Base-by-base conservation (phyloP, 768 basidiomycete species). In the Collybiopsis luxurians region DNA sequence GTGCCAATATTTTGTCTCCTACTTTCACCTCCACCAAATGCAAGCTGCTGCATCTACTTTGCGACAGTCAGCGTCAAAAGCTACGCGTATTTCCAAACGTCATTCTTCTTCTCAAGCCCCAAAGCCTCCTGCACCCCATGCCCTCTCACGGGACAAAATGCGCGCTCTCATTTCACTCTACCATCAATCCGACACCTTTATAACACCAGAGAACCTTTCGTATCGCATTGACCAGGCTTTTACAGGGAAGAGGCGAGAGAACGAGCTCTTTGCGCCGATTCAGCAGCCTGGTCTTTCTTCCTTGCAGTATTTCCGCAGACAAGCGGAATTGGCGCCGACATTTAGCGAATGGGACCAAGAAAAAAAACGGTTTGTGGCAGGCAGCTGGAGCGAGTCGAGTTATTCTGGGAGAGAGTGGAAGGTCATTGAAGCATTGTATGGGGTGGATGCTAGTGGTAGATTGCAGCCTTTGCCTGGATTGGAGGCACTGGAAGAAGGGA, bases 141-240 rank as follows among this genome's bases (percentile, higher is more conserved):
- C 71, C n/a, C 77, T 87, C 3, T 76, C 86, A 2, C 75, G 77
- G 2, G 74, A 79, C 21, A 82, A 81, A 72, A 76, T 90, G 75
- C 86, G 87, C 58, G 85, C 88, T 2, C 84, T 92, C 60, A 79
- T 91, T 60, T 78, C 83, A 10, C 80, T 92, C 53, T 92, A 92
- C 74, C 90, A 93, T 74, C 83, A 90, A 72, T 73, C 85, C 48
- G 82, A 82, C 56, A 72, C 75, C 2, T 90, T 89, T 73, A 79
- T 93, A 60, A 89, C 89, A 11, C 74, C 75, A 21, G 86, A 89
- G 60, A 91, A 81, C 64, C 81, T 93, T 28, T 77, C 80, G 19
- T 64, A 77, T 21, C 74, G 73, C 55, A 91, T 92, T 54, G 86
- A 90, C 71, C 69, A 78, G 15, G 84, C 84, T 1, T 91, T 92